Conservation (phyloP, 306 rosid species). For the Cercis canadensis region DNA sequence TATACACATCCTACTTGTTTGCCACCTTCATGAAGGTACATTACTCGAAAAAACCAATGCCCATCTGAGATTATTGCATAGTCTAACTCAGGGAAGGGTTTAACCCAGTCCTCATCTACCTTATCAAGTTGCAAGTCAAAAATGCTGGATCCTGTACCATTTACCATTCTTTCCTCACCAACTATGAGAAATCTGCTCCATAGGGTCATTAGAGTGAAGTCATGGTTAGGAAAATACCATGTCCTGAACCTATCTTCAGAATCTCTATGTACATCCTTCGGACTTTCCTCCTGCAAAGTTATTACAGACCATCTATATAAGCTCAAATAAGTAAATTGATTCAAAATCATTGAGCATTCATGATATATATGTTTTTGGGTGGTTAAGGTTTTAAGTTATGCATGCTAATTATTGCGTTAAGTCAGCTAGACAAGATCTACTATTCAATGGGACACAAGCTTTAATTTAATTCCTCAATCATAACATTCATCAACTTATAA, state of each 20-base stretch:
- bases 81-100: slow-evolving; percentile 59
- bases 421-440: no score
- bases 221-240: slow-evolving; percentile 70
- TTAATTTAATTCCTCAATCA: no score
- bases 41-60: slow-evolving; percentile 79
- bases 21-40: slow-evolving; percentile 54
- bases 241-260: slow-evolving; percentile 68
- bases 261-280: slow-evolving; percentile 69
- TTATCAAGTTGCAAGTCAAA: slow-evolving; percentile 69
- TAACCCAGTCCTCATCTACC: slow-evolving; percentile 60
- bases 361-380: no score
- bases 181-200: slow-evolving; percentile 78
- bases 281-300: slow-evolving; percentile 64
- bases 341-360: slow-evolving; percentile 1
- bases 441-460: no score
- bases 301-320: no score
- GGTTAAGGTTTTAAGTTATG: no score
- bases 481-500: no score
- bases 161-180: slow-evolving; percentile 66
- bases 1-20: slow-evolving; percentile 64
- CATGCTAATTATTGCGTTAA: no score
- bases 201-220: slow-evolving; percentile 64
- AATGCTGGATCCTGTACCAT: slow-evolving; percentile 65
- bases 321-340: no score
- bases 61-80: slow-evolving; percentile 71